Base-by-base conservation (phyloP, 345 rosid genomes). In the Chamaenerion angustifolium region DNA sequence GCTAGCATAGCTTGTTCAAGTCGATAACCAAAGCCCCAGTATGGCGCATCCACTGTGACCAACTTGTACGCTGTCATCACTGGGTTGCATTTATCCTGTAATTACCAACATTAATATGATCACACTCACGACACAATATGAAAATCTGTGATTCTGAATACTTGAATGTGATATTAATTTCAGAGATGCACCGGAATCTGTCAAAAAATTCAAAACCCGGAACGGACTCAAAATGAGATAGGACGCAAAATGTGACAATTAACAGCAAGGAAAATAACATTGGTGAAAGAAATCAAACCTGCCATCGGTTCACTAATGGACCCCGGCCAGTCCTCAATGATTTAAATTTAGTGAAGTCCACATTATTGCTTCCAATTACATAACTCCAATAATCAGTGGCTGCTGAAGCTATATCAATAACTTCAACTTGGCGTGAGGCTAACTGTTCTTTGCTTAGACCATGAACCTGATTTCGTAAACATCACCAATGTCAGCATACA, bases 1-100 rank as follows among this genome's bases (percentile, higher is more conserved):
- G 77, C 76, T 41, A 78, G 43, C 59, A 82, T 66, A 62, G 85
- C 85, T 62, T 82, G 89, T 43, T 78, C 89, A 43, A 82, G 74
- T 46, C 82, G 76, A 61, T 72, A 68, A 56, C 85, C 82, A 42
- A 82, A 82, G 41, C 82, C 89, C 85, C 89, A 82, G 57, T 78
- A 82, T 12, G 89, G 89, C 43, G 82, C 85, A 68, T 82, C 85
- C 40, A 78, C 49, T 23, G 72, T 82, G 40, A 82, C 73, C 72
- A 82, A 67, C 54, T 82, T 82, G 51, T 76, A 82, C 12, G 81
- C 85, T 18, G 85, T 82, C 89, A 78, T 78, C 19, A 82, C 79
- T 7, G 89, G 85, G 57, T 65, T 58, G 56, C 81, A 71, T 43
- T 52, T 68, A 37, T 63, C 79, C 89, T 82, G 85, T 71, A 76